Base-by-base conservation (phyloP, 352 stramenopile genomes). In the Globisporangium heterothallicum region DNA sequence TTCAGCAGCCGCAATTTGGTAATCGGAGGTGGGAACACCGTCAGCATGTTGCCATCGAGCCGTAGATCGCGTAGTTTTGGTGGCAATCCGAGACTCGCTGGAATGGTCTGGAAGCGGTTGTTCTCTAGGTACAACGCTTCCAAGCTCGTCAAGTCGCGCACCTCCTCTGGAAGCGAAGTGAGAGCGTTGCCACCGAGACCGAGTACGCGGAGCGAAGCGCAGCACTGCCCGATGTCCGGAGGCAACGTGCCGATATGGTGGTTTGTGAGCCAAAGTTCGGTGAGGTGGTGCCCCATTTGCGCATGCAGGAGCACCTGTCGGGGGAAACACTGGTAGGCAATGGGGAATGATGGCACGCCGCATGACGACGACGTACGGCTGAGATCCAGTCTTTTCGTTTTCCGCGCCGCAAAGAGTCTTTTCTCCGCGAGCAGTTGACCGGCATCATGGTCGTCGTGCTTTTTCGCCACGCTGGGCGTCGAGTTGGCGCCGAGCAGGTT, bases 241-340 rank as follows among this genome's bases (percentile, higher is more conserved):
- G 70, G 77, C 2, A 88, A 46, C 9, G 41, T 42, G 3, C 49
- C 46, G 8, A 84, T 53, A 14, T 67, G 65, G 45, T 84, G 70
- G 61, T 91, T 91, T 21, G 80, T 82, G 40, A 88, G 55, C 77
- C 77, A 88, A 8, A 86, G 59, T 24, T 88, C 74, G 16, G 45
- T 70, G 21, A 82, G 61, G 19, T 71, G 72, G 38, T 61, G 65
- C 18, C 59, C 69, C 7, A 64, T 38, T 4, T 59, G 49, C 55
- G 58, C 55, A 21, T 78, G 59, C 16, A 56, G 27, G 22, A 82
- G 25, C 30, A 89, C 51, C 18, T 63, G 54, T 2, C 61, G 42
- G 8, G 76, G 76, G 27, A 87, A 78, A 25, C 71, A 40, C 18
- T 79, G 72, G 27, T 68, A 66, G 0, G 54, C 30, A 41, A 41